Base-by-base conservation (phyloP, 2,329 filamentous ascomycete species). In the Cadophora gregata region DNA sequence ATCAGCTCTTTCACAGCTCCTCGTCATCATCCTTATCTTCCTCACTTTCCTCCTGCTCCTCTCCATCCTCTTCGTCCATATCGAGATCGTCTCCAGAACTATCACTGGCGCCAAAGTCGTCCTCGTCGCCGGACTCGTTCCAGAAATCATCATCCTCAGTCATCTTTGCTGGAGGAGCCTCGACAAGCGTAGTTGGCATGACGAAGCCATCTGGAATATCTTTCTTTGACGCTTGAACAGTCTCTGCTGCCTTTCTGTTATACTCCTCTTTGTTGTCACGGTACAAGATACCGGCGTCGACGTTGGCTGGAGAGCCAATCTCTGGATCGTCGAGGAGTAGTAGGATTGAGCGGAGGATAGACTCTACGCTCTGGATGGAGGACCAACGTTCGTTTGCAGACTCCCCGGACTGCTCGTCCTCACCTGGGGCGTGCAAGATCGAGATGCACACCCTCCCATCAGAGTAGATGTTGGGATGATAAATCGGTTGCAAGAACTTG, bases 371-470 rank as follows among this genome's bases (percentile, higher is more conserved):
- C 79, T 98, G 95, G 4, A 96, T 89, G 0, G 96, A 94, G 6
- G 93, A 93, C 95, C 95, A 99, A 66, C 95, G 91, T 81, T 98
- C 96, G 66, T 90, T 91, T 7, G 96, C 95, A 47, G 86, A 81
- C 80, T 98, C 95, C 68, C 96, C 96, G 0, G 94, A 97, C 84
- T 94, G 95, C 73, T 91, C 88, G 77, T 98, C 95, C 68, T 97
- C 93, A 71, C 96, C 96, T 0, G 96, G 93, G 21, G 88, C 86
- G 79, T 99, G 95, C 12, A 99, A 88, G 75, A 99, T 99, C 55
- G 94, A 97, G 78, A 99, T 98, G 83, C 96, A 98, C 53, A 98
- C 86, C 72, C 90, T 90, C 74, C 95, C 95, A 78, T 97, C 92
- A 6, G 88, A 81, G 81, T 98, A 98, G 75, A 99, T 90, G 78